These are phyloP conservation scores for Cucurbita moschata DNA, from an alignment of 306 rosid species.

Conservation along the genomic window DNA sequence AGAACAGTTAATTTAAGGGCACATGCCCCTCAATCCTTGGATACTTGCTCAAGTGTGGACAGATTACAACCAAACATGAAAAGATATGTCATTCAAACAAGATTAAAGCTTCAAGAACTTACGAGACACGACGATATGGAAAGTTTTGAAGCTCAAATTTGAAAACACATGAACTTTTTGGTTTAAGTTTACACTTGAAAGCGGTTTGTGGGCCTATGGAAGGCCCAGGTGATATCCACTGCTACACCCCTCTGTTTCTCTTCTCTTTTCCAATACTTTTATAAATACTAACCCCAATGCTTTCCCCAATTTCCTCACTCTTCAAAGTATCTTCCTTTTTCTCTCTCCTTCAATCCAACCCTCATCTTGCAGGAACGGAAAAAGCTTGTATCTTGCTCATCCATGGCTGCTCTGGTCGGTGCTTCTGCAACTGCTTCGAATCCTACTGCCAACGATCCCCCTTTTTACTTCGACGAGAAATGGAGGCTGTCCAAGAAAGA, in stretches of 20 bases:
- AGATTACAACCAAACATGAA: neutral
- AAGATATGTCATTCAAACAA: neutral
- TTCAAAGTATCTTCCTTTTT: neutral
- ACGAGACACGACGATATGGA: too few relatives aligned
- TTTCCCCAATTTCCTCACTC: neutral
- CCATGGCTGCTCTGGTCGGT: neutral
- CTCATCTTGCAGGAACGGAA: neutral
- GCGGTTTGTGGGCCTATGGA: constrained; percentile 6
- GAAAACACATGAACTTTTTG: too few relatives aligned
- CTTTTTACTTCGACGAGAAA: constrained; percentile 59
- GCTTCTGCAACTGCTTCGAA: neutral
- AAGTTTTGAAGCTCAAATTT: too few relatives aligned
- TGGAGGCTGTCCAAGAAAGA: constrained; percentile 85
- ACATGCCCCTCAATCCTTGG: constrained; percentile 7
- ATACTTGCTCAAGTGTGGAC: neutral
- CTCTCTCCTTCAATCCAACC: neutral
- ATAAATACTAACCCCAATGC: constrained; percentile 34
- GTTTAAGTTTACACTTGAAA: too few relatives aligned
- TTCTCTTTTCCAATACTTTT: constrained; percentile 18
- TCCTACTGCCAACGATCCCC: constrained; percentile 10
- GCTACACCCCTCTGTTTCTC: constrained; percentile 18
- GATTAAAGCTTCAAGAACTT: too few relatives aligned
- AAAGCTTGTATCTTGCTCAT: neutral
- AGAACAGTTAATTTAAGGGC: neutral
- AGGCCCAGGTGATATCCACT: constrained; percentile 72